Evolutionary conservation across 495 filamentous ascomycete species (phyloP).

Genomic region (Penicillium diatomitis): DNA sequence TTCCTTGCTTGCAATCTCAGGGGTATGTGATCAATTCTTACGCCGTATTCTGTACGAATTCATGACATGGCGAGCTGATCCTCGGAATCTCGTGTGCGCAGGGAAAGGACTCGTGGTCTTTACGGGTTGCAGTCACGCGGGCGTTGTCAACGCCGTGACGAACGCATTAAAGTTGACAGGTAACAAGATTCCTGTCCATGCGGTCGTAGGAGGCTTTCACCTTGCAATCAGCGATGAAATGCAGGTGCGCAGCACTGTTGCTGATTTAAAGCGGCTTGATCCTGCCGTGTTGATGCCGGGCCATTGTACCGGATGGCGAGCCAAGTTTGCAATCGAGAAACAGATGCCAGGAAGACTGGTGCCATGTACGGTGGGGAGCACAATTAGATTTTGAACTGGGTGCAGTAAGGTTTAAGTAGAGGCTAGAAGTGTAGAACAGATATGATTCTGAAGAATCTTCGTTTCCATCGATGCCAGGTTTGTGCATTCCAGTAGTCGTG

Average conservation of each 20-base stretch:
- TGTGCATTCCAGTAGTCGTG: too few species aligned
- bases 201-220: slow-evolving; percentile 53
- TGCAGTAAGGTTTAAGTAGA: too few species aligned
- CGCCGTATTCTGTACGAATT: too few species aligned
- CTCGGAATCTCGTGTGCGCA: slow-evolving; percentile 2
- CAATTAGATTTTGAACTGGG: slow-evolving; percentile 34
- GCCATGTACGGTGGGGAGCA: slow-evolving; percentile 48
- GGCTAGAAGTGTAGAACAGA: too few species aligned
- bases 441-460: too few species aligned
- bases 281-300: slow-evolving; percentile 48
- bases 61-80: too few species aligned
- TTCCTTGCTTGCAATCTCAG: slow-evolving; percentile 51
- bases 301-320: slow-evolving; percentile 54
- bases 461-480: too few species aligned
- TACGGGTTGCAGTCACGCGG: slow-evolving; percentile 54
- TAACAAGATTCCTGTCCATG: slow-evolving; percentile 38
- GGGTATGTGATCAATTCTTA: slow-evolving; percentile 19
- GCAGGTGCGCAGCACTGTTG: slow-evolving; percentile 38
- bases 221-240: slow-evolving; percentile 40
- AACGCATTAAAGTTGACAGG: slow-evolving; percentile 38
- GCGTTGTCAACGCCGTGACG: slow-evolving; percentile 47
- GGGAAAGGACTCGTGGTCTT: slow-evolving; percentile 52
- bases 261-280: slow-evolving; percentile 43
- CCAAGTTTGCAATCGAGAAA: slow-evolving; percentile 51
- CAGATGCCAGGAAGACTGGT: slow-evolving; percentile 46